Evolutionary conservation across 495 filamentous ascomycete genomes (phyloP).

Genomic region (Podospora comata): DNA sequence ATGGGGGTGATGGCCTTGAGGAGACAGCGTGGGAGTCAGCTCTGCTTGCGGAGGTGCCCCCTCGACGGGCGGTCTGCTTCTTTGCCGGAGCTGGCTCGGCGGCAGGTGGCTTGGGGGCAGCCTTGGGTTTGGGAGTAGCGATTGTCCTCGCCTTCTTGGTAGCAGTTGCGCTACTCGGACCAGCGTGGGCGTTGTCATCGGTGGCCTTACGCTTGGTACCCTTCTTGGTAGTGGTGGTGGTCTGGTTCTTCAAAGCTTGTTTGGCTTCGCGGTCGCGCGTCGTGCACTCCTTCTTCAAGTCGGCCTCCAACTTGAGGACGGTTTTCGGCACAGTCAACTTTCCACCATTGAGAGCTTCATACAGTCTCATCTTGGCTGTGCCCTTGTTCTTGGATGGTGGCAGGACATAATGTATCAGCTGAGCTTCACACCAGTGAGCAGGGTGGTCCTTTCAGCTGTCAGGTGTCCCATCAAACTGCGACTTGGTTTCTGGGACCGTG

Average conservation of each 20-base stretch:
- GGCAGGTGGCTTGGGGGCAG: background rate
- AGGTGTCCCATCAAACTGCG: conserved; percentile 38
- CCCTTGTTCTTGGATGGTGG: conserved; percentile 52
- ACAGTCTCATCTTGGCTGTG: conserved; percentile 54
- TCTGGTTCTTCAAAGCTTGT: conserved; percentile 29
- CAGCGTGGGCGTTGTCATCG: background rate
- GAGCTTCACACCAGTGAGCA: conserved; percentile 56
- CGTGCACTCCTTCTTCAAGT: conserved; percentile 52
- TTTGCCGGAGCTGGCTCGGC: conserved; percentile 1
- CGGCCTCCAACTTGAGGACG: conserved; percentile 46
- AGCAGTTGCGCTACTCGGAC: background rate
- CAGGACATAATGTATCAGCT: conserved; percentile 58
- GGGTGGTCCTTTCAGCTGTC: conserved; percentile 44
- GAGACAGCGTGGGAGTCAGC: background rate
- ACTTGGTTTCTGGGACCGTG: conserved; percentile 44
- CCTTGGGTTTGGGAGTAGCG: conserved; percentile 5
- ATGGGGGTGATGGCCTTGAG: too few relatives aligned
- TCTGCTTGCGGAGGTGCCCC: conserved; percentile 4
- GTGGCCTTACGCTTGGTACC: conserved; percentile 37
- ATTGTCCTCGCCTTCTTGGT: conserved; percentile 24
- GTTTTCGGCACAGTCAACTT: conserved; percentile 44
- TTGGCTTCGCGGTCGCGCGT: conserved; percentile 48
- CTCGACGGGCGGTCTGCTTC: background rate
- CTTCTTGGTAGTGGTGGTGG: conserved; percentile 10
- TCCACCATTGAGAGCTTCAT: conserved; percentile 47